These are phyloP conservation scores for Crithidia bombi DNA, from an alignment of 208 protist species.

Conservation along the genomic window DNA sequence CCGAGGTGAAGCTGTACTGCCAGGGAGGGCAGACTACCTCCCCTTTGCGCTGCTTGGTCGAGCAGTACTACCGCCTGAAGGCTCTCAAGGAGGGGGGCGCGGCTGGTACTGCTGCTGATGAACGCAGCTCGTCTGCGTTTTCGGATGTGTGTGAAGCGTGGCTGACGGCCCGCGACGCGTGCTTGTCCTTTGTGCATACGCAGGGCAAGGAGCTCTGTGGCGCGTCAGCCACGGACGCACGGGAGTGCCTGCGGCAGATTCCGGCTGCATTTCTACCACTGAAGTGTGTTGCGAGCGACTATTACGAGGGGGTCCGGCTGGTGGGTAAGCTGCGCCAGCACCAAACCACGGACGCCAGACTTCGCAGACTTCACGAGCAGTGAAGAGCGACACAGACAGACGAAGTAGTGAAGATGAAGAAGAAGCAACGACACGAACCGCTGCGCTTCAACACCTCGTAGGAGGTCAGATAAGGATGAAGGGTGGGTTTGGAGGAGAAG, in stretches of 20 bases:
- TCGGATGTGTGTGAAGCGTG: conserved; percentile 53
- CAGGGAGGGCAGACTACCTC: conserved; percentile 1
- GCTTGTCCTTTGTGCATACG: conserved; percentile 48
- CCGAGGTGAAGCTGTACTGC: conserved; percentile 36
- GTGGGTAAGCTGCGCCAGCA: conserved; percentile 49
- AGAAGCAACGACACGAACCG: too few species aligned
- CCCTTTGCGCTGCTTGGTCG: conserved; percentile 33
- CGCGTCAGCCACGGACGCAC: conserved; percentile 17
- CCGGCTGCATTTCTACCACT: conserved; percentile 41
- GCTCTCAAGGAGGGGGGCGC: not conserved
- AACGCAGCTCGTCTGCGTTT: conserved; percentile 12
- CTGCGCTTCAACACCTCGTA: too few species aligned
- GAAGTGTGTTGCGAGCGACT: conserved; percentile 63
- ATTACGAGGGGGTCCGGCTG: conserved; percentile 78
- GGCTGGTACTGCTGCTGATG: not conserved
- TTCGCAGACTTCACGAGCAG: conserved; percentile 7
- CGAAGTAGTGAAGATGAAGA: not conserved
- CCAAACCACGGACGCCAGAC: conserved; percentile 18
- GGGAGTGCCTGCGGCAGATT: conserved; percentile 70
- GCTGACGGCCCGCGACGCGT: conserved; percentile 65
- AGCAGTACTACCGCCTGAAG: conserved; percentile 22
- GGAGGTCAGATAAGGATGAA: not conserved
- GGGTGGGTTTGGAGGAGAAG: not conserved
- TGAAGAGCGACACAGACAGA: not conserved
- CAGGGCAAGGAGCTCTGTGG: conserved; percentile 37